Evolutionary conservation across 2,329 filamentous ascomycete species (phyloP), one percentile per base, ranked within the genome.

Genomic region (Cladosporium sp.): DNA sequence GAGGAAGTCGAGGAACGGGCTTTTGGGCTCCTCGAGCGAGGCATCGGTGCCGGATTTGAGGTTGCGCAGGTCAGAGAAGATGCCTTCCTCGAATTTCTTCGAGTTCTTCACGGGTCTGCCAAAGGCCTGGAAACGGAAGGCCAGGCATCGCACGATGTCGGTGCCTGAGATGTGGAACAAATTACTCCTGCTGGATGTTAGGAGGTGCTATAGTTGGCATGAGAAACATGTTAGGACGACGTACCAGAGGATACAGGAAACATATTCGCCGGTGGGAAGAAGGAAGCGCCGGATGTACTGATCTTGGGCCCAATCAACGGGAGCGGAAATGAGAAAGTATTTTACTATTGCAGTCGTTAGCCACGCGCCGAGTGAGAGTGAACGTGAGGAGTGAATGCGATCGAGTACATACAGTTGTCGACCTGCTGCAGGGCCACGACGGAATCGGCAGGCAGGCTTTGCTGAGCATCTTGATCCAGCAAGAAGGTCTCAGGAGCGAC

Each of bases 41-140:
- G 95, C 95, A 83, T 99, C 95, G 73, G 94, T 98, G 70, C 95
- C 95, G 28, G 95, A 96, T 82, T 99, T 99, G 72, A 99, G 86
- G 79, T 99, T 99, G 80, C 95, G 91, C 78, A 99, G 84, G 78
- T 99, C 95, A 52, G 95, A 99, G 81, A 99, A 99, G 81, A 99
- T 98, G 72, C 95, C 95, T 81, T 99, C 95, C 81, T 99, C 95
- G 77, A 99, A 99, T 81, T 99, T 99, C 84, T 99, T 99, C 49
- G 94, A 96, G 84, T 99, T 99, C 86, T 97, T 98, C 68, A 99
- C 95, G 0, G 95, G 95, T 65, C 95, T 92, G 73, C 95, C 95
- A 77, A 99, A 99, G 61, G 95, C 95, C 83, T 98, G 95, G 82
- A 99, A 99, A 77, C 95, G 87, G 83, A 99, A 99, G 8, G 95